These are phyloP conservation scores for Oemleria cerasiformis DNA, from an alignment of 306 rosid species.

Conservation along the genomic window DNA sequence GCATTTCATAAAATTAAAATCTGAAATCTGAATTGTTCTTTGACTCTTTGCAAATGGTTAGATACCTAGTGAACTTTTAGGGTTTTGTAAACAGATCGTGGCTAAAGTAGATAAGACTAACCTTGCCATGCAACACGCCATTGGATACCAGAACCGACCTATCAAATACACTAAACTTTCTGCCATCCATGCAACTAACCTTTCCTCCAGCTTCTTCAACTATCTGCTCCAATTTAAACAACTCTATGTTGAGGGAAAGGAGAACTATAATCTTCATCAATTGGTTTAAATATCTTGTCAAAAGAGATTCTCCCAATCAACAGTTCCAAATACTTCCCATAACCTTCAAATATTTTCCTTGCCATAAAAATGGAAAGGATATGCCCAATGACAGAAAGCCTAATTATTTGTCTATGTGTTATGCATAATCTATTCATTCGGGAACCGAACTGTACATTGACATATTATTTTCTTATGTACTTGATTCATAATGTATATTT, in stretches of 20 bases:
- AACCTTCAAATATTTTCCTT: background rate
- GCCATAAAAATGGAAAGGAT: background rate
- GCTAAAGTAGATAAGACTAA: constrained; percentile 27
- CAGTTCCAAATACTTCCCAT: background rate
- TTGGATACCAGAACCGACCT: constrained; percentile 91
- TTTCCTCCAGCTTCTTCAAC: constrained; percentile 95
- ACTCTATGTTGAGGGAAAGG: background rate
- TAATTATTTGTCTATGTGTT: background rate
- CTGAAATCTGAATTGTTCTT: background rate
- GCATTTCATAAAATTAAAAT: constrained; percentile 21
- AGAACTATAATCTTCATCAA: background rate
- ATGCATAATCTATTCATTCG: background rate
- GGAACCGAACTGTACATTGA: background rate
- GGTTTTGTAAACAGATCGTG: background rate
- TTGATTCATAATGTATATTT: background rate
- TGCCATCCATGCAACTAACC: constrained; percentile 88
- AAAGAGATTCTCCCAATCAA: background rate
- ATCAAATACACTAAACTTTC: constrained; percentile 84
- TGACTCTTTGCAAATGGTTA: background rate
- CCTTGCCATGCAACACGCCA: constrained; percentile 69
- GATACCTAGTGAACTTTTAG: background rate
- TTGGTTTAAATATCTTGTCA: background rate
- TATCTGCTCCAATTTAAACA: constrained; percentile 43
- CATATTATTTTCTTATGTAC: background rate
- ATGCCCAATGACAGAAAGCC: background rate